Base-by-base conservation (phyloP, 495 filamentous ascomycete genomes). In the Lineolata rhizophorae region DNA sequence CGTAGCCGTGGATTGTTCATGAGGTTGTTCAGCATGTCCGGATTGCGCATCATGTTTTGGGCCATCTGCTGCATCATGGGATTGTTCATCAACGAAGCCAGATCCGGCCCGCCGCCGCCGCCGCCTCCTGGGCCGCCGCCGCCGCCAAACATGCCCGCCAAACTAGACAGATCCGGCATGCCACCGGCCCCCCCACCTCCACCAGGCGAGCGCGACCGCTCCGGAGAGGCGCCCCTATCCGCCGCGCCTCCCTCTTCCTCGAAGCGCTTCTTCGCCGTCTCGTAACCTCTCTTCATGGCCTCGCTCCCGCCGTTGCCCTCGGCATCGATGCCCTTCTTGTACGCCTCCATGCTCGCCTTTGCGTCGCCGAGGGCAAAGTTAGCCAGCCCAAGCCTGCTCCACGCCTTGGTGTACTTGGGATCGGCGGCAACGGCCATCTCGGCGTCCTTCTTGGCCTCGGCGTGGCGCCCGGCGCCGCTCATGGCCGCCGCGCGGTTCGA, bases 51-150 rank as follows among this genome's bases (percentile, higher is more conserved):
- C 26, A 97, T 50, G 48, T 80, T 93, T 62, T 92, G 80, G 16
- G 87, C 87, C 80, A 94, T 92, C 57, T 60, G 74, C 26, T 81
- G 60, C 51, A 97, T 84, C 87, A 95, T 94, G 26, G 87, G 87
- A 60, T 97, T 95, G 55, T 55, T 80, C 87, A 97, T 94, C 47
- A 97, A 67, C 34, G 59, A 62, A 35, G 64, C 52, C 21, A 97
- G 48, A 54, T 94, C 85, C 3, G 83, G 83, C 76, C 85, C 79
- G 21, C 81, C 79, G 24, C 82, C 77, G 12, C 70, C 73, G 5
- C 61, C 57, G n/a, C 54, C 60, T 15, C 55, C 67, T 10, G 60
- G 67, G 3, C 63, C 67, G 14, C 61, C 65, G 13, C 56, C 68
- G 16, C 68, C 65, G 18, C 70, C 67, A 36, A 90, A 51, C 67